Evolutionary conservation across 441 rosid genomes (phyloP).

Genomic region (Lepidium campestre): DNA sequence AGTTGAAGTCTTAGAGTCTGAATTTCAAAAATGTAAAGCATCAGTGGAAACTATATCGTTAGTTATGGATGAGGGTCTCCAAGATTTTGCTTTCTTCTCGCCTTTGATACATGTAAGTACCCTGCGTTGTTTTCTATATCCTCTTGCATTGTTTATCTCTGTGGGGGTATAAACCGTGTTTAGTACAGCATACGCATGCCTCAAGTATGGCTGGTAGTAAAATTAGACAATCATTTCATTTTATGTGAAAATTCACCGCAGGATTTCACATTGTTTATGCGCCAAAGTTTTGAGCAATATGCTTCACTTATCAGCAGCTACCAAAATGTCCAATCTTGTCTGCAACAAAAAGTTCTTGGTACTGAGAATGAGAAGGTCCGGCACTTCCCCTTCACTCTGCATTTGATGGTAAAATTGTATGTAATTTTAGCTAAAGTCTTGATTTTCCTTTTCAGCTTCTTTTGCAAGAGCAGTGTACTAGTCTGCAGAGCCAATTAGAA

Average conservation of each 20-base stretch:
- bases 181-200: background rate
- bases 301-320: constrained; percentile 36
- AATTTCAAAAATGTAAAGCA: constrained; percentile 43
- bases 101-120: constrained; percentile 55
- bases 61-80: constrained; percentile 60
- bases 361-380: constrained; percentile 70
- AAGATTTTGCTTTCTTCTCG: constrained; percentile 38
- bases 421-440: background rate
- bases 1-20: constrained; percentile 52
- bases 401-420: constrained; percentile 1
- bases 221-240: background rate
- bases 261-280: constrained; percentile 52
- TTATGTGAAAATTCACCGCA: constrained; percentile 27
- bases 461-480: constrained; percentile 38
- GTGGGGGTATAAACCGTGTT: background rate
- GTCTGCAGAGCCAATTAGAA: constrained; percentile 50
- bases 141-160: background rate
- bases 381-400: background rate
- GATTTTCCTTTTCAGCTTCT: constrained; percentile 37
- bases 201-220: background rate
- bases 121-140: background rate
- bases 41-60: constrained; percentile 40
- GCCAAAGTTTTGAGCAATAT: constrained; percentile 46
- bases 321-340: constrained; percentile 34
- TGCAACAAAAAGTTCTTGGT: constrained; percentile 45